Evolutionary conservation across 768 basidiomycete genomes (phyloP).

Genomic region (Psilocybe sp.): DNA sequence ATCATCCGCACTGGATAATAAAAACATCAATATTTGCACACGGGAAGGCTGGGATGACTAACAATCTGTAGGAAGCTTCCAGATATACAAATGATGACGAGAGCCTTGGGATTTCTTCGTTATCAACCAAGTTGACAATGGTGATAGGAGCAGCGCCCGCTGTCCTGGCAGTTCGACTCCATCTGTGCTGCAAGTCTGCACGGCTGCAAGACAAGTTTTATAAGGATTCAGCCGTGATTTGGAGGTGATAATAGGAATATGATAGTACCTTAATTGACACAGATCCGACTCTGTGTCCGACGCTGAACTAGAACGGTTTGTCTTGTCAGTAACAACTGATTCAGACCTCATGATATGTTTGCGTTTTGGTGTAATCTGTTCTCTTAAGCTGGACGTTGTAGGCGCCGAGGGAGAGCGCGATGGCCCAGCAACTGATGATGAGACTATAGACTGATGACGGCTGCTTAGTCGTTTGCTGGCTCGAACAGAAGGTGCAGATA

Average conservation of each 20-base stretch:
- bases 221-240: background rate
- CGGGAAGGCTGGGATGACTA: constrained; percentile 17
- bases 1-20: constrained; percentile 9
- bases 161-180: constrained; percentile 26
- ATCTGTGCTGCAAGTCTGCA: constrained; percentile 27
- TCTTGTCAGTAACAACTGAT: no score
- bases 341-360: no score
- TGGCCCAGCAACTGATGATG: no score
- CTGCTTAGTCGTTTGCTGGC: no score
- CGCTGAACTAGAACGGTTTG: no score
- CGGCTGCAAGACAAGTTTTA: constrained; percentile 15
- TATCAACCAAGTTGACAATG: constrained; percentile 39
- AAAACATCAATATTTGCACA: constrained; percentile 13
- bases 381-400: no score
- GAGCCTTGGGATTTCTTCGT: constrained; percentile 43
- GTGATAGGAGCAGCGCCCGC: constrained; percentile 30
- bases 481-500: no score
- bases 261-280: background rate
- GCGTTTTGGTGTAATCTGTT: no score
- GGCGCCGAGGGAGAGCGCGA: no score
- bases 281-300: no score
- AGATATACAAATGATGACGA: constrained; percentile 45
- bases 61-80: constrained; percentile 51
- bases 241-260: background rate
- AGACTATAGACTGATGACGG: no score